A percentile compares a stretch with the other conserved stretches of the same genome.
Evolutionary conservation across 2,329 filamentous ascomycete species (phyloP).

Genomic region (Dactylella cylindrospora): DNA sequence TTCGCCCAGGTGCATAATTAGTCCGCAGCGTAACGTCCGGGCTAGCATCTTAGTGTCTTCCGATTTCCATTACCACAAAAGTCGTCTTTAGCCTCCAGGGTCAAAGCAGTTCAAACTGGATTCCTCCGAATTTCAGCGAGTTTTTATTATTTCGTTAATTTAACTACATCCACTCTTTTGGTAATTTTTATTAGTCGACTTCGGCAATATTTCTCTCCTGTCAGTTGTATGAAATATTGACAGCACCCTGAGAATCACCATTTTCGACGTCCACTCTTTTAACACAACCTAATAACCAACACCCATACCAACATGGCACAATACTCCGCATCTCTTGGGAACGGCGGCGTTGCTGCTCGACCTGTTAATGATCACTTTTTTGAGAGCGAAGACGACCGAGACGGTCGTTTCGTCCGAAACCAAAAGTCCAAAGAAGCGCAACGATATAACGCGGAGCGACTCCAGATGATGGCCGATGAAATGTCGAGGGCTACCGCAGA

Average conservation of each 20-base stretch:
- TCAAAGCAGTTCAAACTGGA: conserved; percentile 31
- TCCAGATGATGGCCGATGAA: conserved; percentile 85
- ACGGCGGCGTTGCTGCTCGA: conserved; percentile 29
- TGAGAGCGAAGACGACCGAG: conserved; percentile 18
- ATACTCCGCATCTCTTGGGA: conserved; percentile 48
- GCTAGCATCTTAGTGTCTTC: conserved; percentile 7
- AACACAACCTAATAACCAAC: conserved; percentile 57
- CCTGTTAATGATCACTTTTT: conserved; percentile 41
- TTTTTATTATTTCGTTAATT: conserved; percentile 24
- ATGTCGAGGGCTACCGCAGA: conserved; percentile 81
- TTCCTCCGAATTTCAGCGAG: conserved; percentile 4
- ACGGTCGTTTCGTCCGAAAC: conserved; percentile 16
- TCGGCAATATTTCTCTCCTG: conserved; percentile 9
- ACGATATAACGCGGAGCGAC: conserved; percentile 64
- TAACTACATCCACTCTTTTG: conserved; percentile 42
- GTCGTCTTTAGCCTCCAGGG: conserved; percentile 6
- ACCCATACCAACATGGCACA: conserved; percentile 48
- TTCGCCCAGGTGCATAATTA: not conserved
- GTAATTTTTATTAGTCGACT: conserved; percentile 21
- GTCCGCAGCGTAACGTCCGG: too few species aligned
- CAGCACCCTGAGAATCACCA: conserved; percentile 8
- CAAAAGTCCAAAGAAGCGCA: conserved; percentile 30
- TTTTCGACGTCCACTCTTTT: conserved; percentile 52
- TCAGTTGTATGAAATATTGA: conserved; percentile 14
- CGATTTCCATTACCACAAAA: conserved; percentile 16